Base-by-base conservation (phyloP, 306 rosid species). In the Herpetospermum pedunculosum region DNA sequence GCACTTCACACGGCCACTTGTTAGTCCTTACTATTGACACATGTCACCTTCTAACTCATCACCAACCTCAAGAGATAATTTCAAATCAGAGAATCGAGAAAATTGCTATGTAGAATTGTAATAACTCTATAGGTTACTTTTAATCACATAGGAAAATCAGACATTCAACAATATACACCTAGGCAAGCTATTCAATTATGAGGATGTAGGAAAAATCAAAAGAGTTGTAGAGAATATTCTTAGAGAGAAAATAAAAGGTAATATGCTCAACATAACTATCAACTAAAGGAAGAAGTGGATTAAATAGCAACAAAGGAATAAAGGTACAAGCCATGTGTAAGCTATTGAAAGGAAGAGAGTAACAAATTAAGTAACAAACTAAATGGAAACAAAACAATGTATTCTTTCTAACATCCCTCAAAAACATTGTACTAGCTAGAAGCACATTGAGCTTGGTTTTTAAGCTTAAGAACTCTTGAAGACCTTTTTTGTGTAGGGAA, bases 401-500 rank as follows among this genome's bases (percentile, higher is more conserved):
- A n/a, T 63, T 47, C 2, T n/a, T 63, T 19, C 70, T 63, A 32
- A 2, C 41, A 63, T 35, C 70, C 47, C 8, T 63, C 70, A 62
- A 62, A 16, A 18, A 62, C 70, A 63, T 35, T 35, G 70, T 63
- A 63, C 70, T n/a, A 37, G 43, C 70, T n/a, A 37, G 43, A 35
- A 63, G 18, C 70, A 63, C 23, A 63, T 34, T 35, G 47, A 63
- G 70, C 70, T 62, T 62, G 70, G 70, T 34, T 34, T 35, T 37
- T 35, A 62, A 62, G 70, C 70, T 63, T 35, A 4, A 63, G 35
- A 18, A 35, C 70, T 59, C 5, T 63, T 37, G 47, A 47, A 19
- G 21, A 47, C 21, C 52, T 47, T 43, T n/a, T n/a, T n/a, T n/a
- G n/a, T n/a, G n/a, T n/a, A n/a, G n/a, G n/a, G n/a, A n/a, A n/a